Conservation (phyloP, 1,139 yeast genomes). For the Casaregolazyma suthepensis region DNA sequence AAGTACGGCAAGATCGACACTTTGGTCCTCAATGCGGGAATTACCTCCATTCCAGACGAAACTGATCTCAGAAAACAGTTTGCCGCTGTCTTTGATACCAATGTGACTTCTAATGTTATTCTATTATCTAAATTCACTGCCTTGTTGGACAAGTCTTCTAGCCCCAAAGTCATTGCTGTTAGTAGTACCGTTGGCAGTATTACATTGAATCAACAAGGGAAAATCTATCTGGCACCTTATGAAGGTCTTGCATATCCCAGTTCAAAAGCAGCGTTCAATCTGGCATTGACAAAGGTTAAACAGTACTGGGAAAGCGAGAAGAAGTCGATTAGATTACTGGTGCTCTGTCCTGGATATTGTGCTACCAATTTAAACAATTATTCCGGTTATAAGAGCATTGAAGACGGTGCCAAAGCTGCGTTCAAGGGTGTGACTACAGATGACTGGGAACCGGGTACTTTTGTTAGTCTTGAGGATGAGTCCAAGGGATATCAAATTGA, state of each 20-base stretch:
- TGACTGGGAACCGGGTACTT: neutral
- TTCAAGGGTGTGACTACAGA: conserved; percentile 5
- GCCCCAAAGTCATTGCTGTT: conserved; percentile 1
- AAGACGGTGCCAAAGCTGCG: conserved; percentile 6
- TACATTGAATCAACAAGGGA: neutral
- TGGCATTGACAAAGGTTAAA: neutral
- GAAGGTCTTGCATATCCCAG: neutral
- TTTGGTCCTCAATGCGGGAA: conserved; percentile 21
- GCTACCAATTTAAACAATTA: conserved; percentile 4
- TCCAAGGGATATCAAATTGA: neutral
- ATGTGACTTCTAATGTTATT: conserved; percentile 12
- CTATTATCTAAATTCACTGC: conserved; percentile 1
- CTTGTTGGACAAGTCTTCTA: neutral
- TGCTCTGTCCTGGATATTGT: conserved; percentile 7
- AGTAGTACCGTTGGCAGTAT: conserved; percentile 1
- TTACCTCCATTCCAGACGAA: conserved; percentile 9
- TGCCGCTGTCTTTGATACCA: conserved; percentile 14
- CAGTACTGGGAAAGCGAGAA: neutral
- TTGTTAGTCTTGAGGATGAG: neutral
- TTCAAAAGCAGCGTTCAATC: conserved; percentile 6
- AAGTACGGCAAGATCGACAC: conserved; percentile 17
- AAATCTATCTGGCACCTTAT: neutral
- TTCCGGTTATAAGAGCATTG: neutral
- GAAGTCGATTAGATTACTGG: neutral
- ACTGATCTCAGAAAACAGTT: conserved; percentile 15